Evolutionary conservation across 2,329 filamentous ascomycete species (phyloP).

Genomic region (Fusarium miscanthi): DNA sequence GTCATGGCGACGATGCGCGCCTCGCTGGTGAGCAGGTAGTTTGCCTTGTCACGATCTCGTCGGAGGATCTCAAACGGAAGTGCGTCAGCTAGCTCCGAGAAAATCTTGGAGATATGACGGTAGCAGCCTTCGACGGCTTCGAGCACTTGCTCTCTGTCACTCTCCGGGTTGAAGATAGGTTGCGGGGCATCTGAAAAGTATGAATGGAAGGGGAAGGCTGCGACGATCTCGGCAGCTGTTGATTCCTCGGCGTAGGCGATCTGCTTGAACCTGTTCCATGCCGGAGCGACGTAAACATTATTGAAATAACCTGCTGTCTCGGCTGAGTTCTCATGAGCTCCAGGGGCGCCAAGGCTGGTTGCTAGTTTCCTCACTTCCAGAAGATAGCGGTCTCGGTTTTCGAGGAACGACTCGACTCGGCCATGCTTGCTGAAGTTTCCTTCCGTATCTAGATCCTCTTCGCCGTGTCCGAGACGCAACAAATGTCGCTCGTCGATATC

Average conservation of each 20-base stretch:
- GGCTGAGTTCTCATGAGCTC: constrained; percentile 94
- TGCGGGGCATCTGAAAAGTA: constrained; percentile 92
- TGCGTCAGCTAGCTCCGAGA: constrained; percentile 91
- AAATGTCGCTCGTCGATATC: constrained; percentile 97
- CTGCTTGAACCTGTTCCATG: constrained; percentile 85
- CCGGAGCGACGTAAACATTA: constrained; percentile 86
- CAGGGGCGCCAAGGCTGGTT: constrained; percentile 84
- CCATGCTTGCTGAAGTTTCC: constrained; percentile 93
- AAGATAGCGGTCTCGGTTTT: constrained; percentile 83
- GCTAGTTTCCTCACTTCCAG: constrained; percentile 88
- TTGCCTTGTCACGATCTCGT: constrained; percentile 89
- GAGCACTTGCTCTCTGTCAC: constrained; percentile 72
- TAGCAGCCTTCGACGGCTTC: constrained; percentile 88
- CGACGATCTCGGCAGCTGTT: constrained; percentile 70
- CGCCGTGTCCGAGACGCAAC: constrained; percentile 90
- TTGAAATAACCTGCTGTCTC: constrained; percentile 99
- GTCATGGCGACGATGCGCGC: constrained; percentile 99
- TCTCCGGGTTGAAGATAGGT: constrained; percentile 78
- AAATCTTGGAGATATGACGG: constrained; percentile 88
- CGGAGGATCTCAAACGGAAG: constrained; percentile 94
- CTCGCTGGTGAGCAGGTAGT: constrained; percentile 94
- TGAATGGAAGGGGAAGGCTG: constrained; percentile 84
- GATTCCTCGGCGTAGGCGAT: constrained; percentile 65
- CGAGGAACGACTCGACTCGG: constrained; percentile 92
- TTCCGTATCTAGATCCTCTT: constrained; percentile 90